A percentile compares a stretch with the other conserved stretches of the same genome.
phyloP scores from a whole-genome alignment of 176 grass and related monocot species.

The Eragrostis nindensis region DNA sequence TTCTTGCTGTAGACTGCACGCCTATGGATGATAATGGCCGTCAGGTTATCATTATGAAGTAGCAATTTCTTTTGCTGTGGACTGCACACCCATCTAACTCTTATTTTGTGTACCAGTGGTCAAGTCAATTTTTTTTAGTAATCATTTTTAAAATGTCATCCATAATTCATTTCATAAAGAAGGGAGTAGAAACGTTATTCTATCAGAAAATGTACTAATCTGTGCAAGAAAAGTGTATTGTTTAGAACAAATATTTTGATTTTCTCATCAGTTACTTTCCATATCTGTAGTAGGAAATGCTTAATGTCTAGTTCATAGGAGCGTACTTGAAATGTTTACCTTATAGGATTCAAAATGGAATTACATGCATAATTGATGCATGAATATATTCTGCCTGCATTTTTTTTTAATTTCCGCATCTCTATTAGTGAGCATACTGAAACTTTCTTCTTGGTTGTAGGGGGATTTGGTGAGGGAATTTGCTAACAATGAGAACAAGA shows the following conservation, averaged over 20 bases:
- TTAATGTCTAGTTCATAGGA: conserved; percentile 5
- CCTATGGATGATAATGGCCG: conserved; percentile 93
- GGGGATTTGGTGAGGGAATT: conserved; percentile 85
- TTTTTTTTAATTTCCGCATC: conserved; percentile 12
- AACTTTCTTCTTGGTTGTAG: conserved; percentile 46
- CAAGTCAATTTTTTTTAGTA: neutral
- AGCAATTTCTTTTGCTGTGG: neutral
- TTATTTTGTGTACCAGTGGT: conserved; percentile 3
- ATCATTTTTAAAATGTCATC: conserved; percentile 12
- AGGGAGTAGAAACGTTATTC: neutral
- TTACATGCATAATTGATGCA: conserved; percentile 10
- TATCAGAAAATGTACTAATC: conserved; percentile 6
- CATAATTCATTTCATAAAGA: neutral
- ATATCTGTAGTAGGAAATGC: neutral
- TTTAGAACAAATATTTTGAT: conserved; percentile 7
- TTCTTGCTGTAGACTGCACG: conserved; percentile 92
- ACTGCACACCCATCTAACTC: conserved; percentile 1
- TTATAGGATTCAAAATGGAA: conserved; percentile 2
- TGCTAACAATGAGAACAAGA: conserved; percentile 73
- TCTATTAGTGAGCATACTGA: conserved; percentile 1
- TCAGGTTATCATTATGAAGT: conserved; percentile 51
- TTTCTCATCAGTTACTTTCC: neutral
- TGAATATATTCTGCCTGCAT: neutral
- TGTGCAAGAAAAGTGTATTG: conserved; percentile 7
- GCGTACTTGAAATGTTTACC: conserved; percentile 14